Conservation (phyloP, 495 filamentous ascomycete genomes). For the Ascobolus immersus region DNA sequence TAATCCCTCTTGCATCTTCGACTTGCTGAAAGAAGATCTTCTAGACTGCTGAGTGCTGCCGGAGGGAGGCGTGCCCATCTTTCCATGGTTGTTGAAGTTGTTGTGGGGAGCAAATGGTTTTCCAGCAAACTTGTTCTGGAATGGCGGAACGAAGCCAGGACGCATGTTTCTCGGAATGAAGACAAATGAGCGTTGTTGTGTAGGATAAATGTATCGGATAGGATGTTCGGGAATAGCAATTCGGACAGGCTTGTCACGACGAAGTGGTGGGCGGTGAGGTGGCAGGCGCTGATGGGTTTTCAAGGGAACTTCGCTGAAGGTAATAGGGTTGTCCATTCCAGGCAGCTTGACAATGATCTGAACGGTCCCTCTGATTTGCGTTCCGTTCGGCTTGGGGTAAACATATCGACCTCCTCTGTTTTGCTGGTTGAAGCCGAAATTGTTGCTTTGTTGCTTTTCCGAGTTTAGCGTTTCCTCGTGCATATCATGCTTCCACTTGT, state of each 20-base stretch:
- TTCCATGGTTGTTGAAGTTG: too few species aligned
- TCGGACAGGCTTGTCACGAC: constrained; percentile 87
- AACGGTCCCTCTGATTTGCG: constrained; percentile 55
- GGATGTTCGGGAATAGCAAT: constrained; percentile 60
- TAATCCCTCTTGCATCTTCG: too few species aligned
- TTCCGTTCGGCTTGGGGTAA: constrained; percentile 3
- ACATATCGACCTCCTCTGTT: constrained; percentile 1
- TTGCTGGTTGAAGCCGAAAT: constrained; percentile 9
- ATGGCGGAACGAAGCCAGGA: too few species aligned
- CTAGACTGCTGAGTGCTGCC: too few species aligned
- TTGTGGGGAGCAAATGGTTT: too few species aligned
- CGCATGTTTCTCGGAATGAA: constrained; percentile 88
- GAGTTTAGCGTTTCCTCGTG: constrained; percentile 80
- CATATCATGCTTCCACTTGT: constrained; percentile 82
- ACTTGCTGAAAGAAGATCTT: constrained; percentile 70
- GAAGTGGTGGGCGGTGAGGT: constrained; percentile 78
- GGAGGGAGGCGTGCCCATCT: too few species aligned
- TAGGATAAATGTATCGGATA: constrained; percentile 73
- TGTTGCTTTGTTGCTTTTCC: constrained; percentile 21
- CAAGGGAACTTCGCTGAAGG: constrained; percentile 45
- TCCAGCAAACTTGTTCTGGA: too few species aligned
- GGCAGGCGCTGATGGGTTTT: constrained; percentile 80
- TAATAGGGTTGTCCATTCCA: constrained; percentile 42
- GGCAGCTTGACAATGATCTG: constrained; percentile 59
- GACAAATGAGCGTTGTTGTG: constrained; percentile 75